These are phyloP conservation scores for Postia placenta DNA, from an alignment of 768 basidiomycete species.

Conservation along the genomic window DNA sequence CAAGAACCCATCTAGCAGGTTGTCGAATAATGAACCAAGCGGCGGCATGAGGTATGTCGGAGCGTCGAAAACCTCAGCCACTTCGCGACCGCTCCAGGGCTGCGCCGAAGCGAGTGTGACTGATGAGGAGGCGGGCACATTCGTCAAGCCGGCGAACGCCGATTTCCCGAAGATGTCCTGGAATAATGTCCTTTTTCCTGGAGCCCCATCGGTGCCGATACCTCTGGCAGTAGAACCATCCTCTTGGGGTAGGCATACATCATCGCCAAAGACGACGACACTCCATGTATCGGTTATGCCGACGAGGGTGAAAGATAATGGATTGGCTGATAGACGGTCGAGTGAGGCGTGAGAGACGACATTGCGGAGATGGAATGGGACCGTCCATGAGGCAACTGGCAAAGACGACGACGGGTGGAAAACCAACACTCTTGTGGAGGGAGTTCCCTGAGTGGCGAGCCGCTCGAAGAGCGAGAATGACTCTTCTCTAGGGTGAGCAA, in stretches of 20 bases:
- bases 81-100: constrained; percentile 36
- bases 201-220: constrained; percentile 23
- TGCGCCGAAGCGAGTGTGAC: constrained; percentile 16
- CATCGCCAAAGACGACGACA: constrained; percentile 65
- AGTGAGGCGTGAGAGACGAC: constrained; percentile 29
- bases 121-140: constrained; percentile 13
- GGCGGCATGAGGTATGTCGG: constrained; percentile 78
- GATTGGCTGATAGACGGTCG: constrained; percentile 23
- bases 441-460: constrained; percentile 12
- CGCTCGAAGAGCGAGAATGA: constrained; percentile 54
- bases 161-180: constrained; percentile 88
- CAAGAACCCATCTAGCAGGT: constrained; percentile 48
- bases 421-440: constrained; percentile 34
- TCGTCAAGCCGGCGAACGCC: constrained; percentile 41
- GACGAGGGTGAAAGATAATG: constrained; percentile 47
- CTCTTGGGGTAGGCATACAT: constrained; percentile 33
- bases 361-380: constrained; percentile 64
- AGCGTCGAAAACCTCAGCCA: constrained; percentile 49
- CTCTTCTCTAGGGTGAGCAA: constrained; percentile 51
- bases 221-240: constrained; percentile 37
- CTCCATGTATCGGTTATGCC: constrained; percentile 66
- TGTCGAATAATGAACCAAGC: constrained; percentile 62
- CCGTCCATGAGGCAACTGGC: constrained; percentile 34
- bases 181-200: constrained; percentile 56
- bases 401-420: constrained; percentile 41